Evolutionary conservation across 2,329 filamentous ascomycete genomes (phyloP).

Genomic region (Magnaporthiopsis poae): DNA sequence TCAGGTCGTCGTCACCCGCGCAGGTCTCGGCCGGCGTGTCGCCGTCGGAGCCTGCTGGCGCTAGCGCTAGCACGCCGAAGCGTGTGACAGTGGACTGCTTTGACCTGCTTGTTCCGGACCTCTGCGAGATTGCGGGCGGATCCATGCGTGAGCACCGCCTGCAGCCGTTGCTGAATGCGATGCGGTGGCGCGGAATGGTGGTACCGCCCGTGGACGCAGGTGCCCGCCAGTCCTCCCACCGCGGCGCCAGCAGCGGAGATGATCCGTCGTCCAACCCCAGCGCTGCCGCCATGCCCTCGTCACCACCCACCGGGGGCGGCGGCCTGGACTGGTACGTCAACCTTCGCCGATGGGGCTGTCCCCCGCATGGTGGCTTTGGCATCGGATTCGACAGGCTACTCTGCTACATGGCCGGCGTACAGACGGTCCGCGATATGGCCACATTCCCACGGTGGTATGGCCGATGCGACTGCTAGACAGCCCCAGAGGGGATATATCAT

Average conservation of each 20-base stretch:
- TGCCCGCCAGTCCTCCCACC: background rate
- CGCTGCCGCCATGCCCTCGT: constrained; percentile 11
- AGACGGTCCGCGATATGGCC: constrained; percentile 75
- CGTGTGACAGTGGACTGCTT: constrained; percentile 70
- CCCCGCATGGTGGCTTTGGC: constrained; percentile 84
- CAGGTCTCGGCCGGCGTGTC: constrained; percentile 3
- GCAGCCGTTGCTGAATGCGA: constrained; percentile 55
- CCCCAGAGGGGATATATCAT: constrained; percentile 2
- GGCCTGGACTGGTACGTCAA: constrained; percentile 78
- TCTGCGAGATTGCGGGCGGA: constrained; percentile 79
- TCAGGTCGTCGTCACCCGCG: constrained; percentile 19
- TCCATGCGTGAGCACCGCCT: constrained; percentile 80
- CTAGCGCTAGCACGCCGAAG: background rate
- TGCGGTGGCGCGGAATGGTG: constrained; percentile 56
- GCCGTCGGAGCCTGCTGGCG: constrained; percentile 1
- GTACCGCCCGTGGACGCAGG: constrained; percentile 19
- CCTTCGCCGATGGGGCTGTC: constrained; percentile 79
- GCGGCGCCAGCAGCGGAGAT: constrained; percentile 8
- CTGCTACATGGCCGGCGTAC: constrained; percentile 71
- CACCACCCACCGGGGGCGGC: constrained; percentile 12
- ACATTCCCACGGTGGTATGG: constrained; percentile 70
- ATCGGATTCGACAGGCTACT: constrained; percentile 80
- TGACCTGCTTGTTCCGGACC: constrained; percentile 74
- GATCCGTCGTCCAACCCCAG: constrained; percentile 16
- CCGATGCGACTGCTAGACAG: constrained; percentile 46